These are phyloP conservation scores for Lepidium africanum DNA, from an alignment of 345 rosid genomes.

Conservation along the genomic window DNA sequence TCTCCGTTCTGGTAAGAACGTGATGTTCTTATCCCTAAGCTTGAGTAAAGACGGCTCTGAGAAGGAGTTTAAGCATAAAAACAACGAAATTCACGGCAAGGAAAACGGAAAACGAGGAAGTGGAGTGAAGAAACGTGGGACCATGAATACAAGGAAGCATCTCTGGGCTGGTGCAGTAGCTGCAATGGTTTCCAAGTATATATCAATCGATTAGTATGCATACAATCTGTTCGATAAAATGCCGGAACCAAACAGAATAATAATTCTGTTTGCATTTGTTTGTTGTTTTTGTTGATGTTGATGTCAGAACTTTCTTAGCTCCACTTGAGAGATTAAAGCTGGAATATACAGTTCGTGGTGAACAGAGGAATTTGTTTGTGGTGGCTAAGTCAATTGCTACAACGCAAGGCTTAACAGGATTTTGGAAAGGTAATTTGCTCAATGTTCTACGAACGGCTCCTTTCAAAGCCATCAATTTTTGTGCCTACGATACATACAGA, in stretches of 20 bases:
- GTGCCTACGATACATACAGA: conserved; percentile 81
- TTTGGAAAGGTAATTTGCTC: conserved; percentile 91
- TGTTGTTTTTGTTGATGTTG: conserved; percentile 3
- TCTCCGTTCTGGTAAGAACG: conserved; percentile 5
- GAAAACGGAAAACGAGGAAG: conserved; percentile 22
- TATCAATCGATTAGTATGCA: background rate
- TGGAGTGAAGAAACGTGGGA: conserved; percentile 32
- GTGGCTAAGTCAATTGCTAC: conserved; percentile 54
- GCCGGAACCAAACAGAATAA: conserved; percentile 16
- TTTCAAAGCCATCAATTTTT: conserved; percentile 88
- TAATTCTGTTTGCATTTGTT: too few relatives aligned
- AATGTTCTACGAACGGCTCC: conserved; percentile 96
- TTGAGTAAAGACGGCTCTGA: conserved; percentile 34
- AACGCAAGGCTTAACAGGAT: conserved; percentile 68
- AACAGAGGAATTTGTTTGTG: conserved; percentile 53
- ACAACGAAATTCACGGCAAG: conserved; percentile 15
- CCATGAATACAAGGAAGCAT: conserved; percentile 74
- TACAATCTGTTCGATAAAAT: conserved; percentile 6
- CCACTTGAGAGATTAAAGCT: conserved; percentile 92
- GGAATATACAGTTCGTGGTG: conserved; percentile 77
- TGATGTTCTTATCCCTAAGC: conserved; percentile 42
- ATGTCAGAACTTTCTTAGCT: conserved; percentile 66
- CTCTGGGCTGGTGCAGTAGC: conserved; percentile 88
- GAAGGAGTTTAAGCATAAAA: conserved; percentile 15
- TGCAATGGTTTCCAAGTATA: conserved; percentile 84